Evolutionary conservation across 768 basidiomycete species (phyloP).

Genomic region (Xerocomus brunneocitrinus): DNA sequence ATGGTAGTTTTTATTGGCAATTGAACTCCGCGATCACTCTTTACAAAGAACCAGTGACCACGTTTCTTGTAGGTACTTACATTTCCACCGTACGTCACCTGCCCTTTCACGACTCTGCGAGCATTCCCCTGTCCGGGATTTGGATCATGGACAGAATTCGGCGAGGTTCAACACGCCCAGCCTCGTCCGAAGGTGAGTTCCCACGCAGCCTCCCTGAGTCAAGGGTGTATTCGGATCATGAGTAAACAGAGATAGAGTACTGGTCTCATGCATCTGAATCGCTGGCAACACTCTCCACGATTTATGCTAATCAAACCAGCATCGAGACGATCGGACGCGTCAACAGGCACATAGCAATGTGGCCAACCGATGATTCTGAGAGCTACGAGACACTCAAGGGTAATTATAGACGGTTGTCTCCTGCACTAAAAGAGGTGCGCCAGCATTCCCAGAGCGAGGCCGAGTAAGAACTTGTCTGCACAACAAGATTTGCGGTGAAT

Average conservation of each 20-base stretch:
- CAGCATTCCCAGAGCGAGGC: constrained; percentile 55
- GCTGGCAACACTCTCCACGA: constrained; percentile 49
- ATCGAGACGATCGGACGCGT: constrained; percentile 64
- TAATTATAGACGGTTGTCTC: constrained; percentile 56
- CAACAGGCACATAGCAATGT: constrained; percentile 64
- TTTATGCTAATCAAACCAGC: constrained; percentile 47
- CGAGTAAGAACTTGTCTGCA: constrained; percentile 41
- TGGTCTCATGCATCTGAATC: constrained; percentile 69
- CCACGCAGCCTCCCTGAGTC: constrained; percentile 15
- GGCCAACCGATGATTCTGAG: constrained; percentile 72
- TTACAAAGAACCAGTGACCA: neutral
- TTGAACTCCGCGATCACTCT: constrained; percentile 22
- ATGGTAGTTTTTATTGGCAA: neutral
- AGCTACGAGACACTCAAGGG: constrained; percentile 60
- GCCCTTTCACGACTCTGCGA: neutral
- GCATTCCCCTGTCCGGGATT: neutral
- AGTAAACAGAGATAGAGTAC: constrained; percentile 59
- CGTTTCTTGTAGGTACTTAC: constrained; percentile 5
- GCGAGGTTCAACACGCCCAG: constrained; percentile 58
- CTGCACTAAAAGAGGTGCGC: constrained; percentile 62
- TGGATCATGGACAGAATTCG: constrained; percentile 57
- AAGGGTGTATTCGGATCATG: constrained; percentile 1
- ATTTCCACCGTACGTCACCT: constrained; percentile 1
- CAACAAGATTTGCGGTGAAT: constrained; percentile 5
- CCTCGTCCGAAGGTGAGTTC: constrained; percentile 69